These are phyloP conservation scores for Pythium pectinolyticum DNA, from an alignment of 352 stramenopile species.

Conservation along the genomic window DNA sequence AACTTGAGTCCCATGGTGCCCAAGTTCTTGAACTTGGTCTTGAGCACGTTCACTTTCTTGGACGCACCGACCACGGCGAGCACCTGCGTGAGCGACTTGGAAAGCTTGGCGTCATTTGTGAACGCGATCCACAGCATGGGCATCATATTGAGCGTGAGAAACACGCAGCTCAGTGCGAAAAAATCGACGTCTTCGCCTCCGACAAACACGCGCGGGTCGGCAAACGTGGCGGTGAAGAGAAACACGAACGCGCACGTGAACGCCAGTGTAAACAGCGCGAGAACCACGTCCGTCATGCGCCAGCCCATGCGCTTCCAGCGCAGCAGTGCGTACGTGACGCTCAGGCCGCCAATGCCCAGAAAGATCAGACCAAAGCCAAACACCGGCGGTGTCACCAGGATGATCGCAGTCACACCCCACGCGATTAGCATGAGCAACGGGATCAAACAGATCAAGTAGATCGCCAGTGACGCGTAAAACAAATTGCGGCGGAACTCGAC, in stretches of 20 bases:
- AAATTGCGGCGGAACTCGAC: slow-evolving; percentile 73
- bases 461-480: slow-evolving; percentile 64
- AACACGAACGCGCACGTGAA: slow-evolving; percentile 76
- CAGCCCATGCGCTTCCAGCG: slow-evolving; percentile 76
- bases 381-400: slow-evolving; percentile 67
- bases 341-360: slow-evolving; percentile 50
- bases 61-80: slow-evolving; percentile 67
- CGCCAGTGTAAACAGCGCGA: slow-evolving; percentile 47
- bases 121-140: slow-evolving; percentile 91
- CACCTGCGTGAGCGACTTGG: slow-evolving; percentile 80
- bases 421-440: slow-evolving; percentile 65
- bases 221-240: slow-evolving; percentile 77
- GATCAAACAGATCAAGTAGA: slow-evolving; percentile 54
- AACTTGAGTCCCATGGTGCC: slow-evolving; percentile 77
- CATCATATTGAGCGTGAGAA: slow-evolving; percentile 88
- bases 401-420: slow-evolving; percentile 72
- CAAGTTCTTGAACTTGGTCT: slow-evolving; percentile 84
- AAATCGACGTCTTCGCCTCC: slow-evolving; percentile 72
- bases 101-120: slow-evolving; percentile 85
- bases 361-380: slow-evolving; percentile 84
- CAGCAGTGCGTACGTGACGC: slow-evolving; percentile 49
- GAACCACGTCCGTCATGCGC: slow-evolving; percentile 71
- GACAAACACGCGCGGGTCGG: slow-evolving; percentile 70
- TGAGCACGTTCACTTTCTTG: slow-evolving; percentile 79
- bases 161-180: slow-evolving; percentile 76